A percentile compares a stretch with the other conserved stretches of the same genome.
Conservation (phyloP, 2,329 filamentous ascomycete species). For the Aspergillus sojae region DNA sequence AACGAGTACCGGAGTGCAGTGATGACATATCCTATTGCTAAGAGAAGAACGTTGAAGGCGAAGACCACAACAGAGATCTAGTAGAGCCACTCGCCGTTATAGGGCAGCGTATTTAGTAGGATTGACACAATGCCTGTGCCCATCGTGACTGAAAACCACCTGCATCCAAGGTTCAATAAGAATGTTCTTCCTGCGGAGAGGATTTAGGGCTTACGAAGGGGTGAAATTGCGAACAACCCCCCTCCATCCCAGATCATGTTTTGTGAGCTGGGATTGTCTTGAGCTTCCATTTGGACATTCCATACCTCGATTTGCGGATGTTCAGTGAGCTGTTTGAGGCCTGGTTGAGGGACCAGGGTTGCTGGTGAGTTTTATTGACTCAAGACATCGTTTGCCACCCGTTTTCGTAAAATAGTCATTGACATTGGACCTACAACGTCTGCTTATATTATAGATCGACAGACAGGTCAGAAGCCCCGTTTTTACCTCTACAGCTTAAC, state of each 20-base stretch:
- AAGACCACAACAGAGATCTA: slow-evolving; percentile 43
- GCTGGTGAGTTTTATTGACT: neutral
- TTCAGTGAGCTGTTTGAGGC: neutral
- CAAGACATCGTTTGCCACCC: neutral
- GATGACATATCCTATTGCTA: slow-evolving; percentile 44
- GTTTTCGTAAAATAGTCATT: neutral
- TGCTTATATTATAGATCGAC: neutral
- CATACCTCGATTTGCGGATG: neutral
- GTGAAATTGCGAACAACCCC: slow-evolving; percentile 43
- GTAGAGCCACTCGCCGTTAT: slow-evolving; percentile 43
- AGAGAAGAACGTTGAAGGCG: slow-evolving; percentile 40
- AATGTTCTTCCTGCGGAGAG: neutral
- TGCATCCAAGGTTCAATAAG: slow-evolving; percentile 15
- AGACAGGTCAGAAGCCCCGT: too few species aligned
- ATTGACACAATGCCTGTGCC: slow-evolving; percentile 47
- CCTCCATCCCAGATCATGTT: slow-evolving; percentile 42
- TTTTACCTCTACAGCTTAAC: neutral
- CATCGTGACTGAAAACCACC: slow-evolving; percentile 48
- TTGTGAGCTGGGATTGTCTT: slow-evolving; percentile 22
- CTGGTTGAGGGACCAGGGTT: neutral
- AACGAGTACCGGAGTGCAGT: slow-evolving; percentile 64
- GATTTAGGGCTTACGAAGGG: slow-evolving; percentile 41
- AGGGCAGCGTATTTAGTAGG: slow-evolving; percentile 40
- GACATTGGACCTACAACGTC: neutral
- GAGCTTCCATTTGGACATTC: neutral